phyloP scores from a whole-genome alignment of 2,329 filamentous ascomycete genomes.

The Bisporella sp. region DNA sequence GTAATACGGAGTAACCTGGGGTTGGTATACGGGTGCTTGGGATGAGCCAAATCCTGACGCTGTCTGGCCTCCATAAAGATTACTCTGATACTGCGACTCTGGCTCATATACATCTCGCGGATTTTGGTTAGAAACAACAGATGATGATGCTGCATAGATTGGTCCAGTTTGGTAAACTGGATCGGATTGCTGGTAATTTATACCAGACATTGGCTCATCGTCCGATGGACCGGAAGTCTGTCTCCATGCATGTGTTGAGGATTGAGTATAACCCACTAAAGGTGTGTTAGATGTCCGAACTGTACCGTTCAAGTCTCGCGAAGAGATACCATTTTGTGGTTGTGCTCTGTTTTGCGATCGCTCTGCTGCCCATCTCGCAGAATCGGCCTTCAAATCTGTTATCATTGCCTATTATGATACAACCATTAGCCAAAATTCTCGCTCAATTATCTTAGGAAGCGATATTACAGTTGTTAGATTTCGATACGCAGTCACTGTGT shows the following conservation, averaged over 20 bases:
- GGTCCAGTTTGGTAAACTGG: constrained; percentile 1
- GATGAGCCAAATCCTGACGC: not conserved
- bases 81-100: constrained; percentile 12
- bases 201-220: constrained; percentile 4
- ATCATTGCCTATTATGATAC: constrained; percentile 41
- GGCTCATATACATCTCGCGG: constrained; percentile 21
- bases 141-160: constrained; percentile 15
- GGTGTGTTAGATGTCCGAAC: constrained; percentile 29
- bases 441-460: constrained; percentile 14
- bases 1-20: constrained; percentile 18
- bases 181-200: too few relatives aligned
- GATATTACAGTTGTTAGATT: constrained; percentile 64
- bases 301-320: constrained; percentile 23
- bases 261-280: constrained; percentile 29
- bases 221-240: constrained; percentile 29
- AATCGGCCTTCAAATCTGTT: constrained; percentile 45
- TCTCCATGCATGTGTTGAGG: constrained; percentile 28
- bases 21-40: constrained; percentile 10
- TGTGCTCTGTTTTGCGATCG: constrained; percentile 23
- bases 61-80: too few relatives aligned
- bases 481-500: constrained; percentile 72
- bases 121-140: constrained; percentile 8
- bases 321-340: constrained; percentile 28
- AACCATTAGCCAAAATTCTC: constrained; percentile 12
- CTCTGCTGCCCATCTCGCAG: constrained; percentile 39